A percentile compares a stretch with the other conserved stretches of the same genome.
Evolutionary conservation across 2,329 filamentous ascomycete genomes (phyloP).

Genomic region (Verticillium dahliae): DNA sequence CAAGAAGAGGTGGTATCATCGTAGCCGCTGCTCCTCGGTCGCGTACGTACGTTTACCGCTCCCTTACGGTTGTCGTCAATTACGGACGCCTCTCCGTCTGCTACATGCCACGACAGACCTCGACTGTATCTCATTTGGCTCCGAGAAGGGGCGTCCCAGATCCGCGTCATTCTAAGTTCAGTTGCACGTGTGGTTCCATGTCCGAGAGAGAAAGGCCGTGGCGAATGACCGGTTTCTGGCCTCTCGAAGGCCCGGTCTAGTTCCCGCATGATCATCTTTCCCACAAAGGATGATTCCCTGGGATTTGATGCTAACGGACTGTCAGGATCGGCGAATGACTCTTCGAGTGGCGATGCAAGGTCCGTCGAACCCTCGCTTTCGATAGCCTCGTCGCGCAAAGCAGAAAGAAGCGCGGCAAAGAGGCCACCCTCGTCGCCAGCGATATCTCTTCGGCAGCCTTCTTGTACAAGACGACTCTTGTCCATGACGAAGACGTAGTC

Average conservation of each 20-base stretch:
- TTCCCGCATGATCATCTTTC: not conserved
- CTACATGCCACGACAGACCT: not conserved
- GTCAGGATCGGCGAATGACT: not conserved
- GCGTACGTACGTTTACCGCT: not conserved
- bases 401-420: slow-evolving; percentile 36
- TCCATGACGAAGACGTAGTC: slow-evolving; percentile 82
- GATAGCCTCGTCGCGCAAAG: slow-evolving; percentile 6
- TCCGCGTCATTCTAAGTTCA: not conserved
- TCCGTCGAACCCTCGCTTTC: not conserved
- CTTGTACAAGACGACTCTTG: slow-evolving; percentile 57
- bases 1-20: not conserved
- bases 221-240: not conserved
- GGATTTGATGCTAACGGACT: not conserved
- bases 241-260: not conserved
- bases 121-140: not conserved
- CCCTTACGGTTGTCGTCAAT: not conserved
- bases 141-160: not conserved
- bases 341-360: not conserved
- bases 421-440: slow-evolving; percentile 33
- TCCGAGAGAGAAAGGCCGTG: not conserved
- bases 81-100: not conserved
- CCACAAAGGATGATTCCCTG: not conserved
- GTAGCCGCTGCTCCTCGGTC: not conserved
- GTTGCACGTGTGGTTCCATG: not conserved
- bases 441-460: slow-evolving; percentile 57